Base-by-base conservation (phyloP, 2,329 filamentous ascomycete species). In the Fusarium illudens region DNA sequence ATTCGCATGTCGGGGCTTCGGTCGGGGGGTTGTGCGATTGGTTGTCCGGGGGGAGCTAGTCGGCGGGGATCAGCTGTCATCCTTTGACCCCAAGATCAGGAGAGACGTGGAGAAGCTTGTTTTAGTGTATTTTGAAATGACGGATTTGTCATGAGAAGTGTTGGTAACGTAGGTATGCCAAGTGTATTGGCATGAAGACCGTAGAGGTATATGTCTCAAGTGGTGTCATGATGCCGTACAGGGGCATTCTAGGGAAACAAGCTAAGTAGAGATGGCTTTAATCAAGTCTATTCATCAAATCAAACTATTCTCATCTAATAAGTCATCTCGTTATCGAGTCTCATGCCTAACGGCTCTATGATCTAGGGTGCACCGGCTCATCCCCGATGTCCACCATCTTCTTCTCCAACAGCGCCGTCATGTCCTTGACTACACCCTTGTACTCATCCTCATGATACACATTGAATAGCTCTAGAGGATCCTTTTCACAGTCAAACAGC, bases 341-440 rank as follows among this genome's bases (percentile, higher is more conserved):
- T n/a, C 30, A 17, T 11, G 10, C 33, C n/a, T n/a, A n/a, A n/a
- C n/a, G n/a, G n/a, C n/a, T n/a, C 27, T 29, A 33, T 20, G 9
- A 9, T 33, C 54, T 52, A 4, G 61, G 61, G 58, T 80, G 79
- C 8, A 78, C 73, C 5, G 79, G 78, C 57, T 80, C 80, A 67
- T 85, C 84, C 0, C 84, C 84, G 74, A 86, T 85, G 63, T 84
- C 80, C 9, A 71, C 75, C 84, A 86, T 86, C 77, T 86, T 86
- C 13, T 73, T 67, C 61, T 84, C 81, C 44, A 84, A 58, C 65
- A 81, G 59, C 44, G 42, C 62, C 3, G 76, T 83, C 82, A 84
- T 84, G 0, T 71, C 53, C 64, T 65, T 65, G 3, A 83, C 79
- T 1, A 82, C 74, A 2, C 77, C 72, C 9, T 58, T 34, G 67